A percentile compares a stretch with the other conserved stretches of the same genome.
phyloP scores from a whole-genome alignment of 192 early-diverging fungal genomes.

The Coemansia sp. region DNA sequence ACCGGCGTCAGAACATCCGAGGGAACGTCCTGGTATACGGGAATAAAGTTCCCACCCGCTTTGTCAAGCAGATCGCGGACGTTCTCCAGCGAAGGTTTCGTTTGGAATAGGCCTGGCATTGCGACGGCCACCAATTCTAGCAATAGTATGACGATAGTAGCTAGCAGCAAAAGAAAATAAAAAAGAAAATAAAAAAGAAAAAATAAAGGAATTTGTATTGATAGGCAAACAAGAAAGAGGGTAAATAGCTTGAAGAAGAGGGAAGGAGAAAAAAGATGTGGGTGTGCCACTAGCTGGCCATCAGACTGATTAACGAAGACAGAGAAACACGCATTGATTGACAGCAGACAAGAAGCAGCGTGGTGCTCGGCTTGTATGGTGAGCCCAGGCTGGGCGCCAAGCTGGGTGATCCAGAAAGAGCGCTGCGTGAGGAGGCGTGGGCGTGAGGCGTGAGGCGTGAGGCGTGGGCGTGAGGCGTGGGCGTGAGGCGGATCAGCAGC shows the following conservation, averaged over 20 bases:
- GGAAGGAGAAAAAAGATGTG: slow-evolving; percentile 1
- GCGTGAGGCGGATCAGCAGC: slow-evolving; percentile 2
- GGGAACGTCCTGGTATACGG: slow-evolving; percentile 83
- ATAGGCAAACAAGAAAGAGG: neutral
- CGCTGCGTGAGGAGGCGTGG: too few relatives aligned
- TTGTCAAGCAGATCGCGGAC: slow-evolving; percentile 62
- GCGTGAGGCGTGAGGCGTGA: too few relatives aligned
- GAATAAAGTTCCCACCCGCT: slow-evolving; percentile 82
- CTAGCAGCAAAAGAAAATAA: slow-evolving; percentile 1
- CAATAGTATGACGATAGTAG: slow-evolving; percentile 6
- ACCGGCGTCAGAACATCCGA: slow-evolving; percentile 96
- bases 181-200: slow-evolving; percentile 7
- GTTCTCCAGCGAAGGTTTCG: slow-evolving; percentile 70
- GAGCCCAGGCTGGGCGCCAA: neutral
- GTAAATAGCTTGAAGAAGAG: neutral
- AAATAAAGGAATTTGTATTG: neutral
- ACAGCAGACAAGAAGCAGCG: neutral
- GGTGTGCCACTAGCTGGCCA: neutral
- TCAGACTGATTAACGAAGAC: neutral
- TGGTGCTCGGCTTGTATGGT: neutral
- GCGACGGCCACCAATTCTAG: neutral
- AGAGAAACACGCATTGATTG: neutral
- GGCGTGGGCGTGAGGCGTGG: neutral
- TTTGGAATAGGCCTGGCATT: slow-evolving; percentile 33
- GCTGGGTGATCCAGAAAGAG: too few relatives aligned